phyloP scores from a whole-genome alignment of 2,329 filamentous ascomycete genomes.

The Colletotrichum phormii region DNA sequence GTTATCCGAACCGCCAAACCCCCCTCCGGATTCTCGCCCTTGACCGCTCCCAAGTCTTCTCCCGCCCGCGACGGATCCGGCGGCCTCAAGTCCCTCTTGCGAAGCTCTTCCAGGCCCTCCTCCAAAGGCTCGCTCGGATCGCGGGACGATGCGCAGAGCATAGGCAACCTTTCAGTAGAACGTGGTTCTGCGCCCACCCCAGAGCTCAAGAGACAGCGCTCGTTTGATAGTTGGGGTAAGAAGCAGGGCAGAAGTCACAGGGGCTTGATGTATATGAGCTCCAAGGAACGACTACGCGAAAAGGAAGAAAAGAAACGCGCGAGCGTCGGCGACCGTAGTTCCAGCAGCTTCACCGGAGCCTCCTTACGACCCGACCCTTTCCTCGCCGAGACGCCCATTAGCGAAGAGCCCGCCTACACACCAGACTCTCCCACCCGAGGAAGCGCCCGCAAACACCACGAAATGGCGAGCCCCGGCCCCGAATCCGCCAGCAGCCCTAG shows the following conservation, averaged over 20 bases:
- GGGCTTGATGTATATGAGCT: conserved; percentile 79
- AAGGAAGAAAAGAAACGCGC: conserved; percentile 72
- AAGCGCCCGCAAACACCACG: conserved; percentile 36
- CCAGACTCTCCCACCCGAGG: conserved; percentile 42
- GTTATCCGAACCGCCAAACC: conserved; percentile 85
- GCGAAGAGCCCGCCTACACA: conserved; percentile 60
- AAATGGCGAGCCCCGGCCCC: conserved; percentile 41
- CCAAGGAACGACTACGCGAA: conserved; percentile 73
- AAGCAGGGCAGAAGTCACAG: conserved; percentile 65
- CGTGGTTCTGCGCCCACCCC: conserved; percentile 60
- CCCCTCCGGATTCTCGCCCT: conserved; percentile 78
- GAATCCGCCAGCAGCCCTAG: conserved; percentile 57
- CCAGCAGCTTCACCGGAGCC: conserved; percentile 52
- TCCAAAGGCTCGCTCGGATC: conserved; percentile 68
- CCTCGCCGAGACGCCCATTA: conserved; percentile 65
- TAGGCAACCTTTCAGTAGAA: conserved; percentile 74
- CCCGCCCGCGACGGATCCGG: conserved; percentile 59
- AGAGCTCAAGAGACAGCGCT: conserved; percentile 60
- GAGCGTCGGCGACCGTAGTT: conserved; percentile 54
- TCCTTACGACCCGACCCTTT: conserved; percentile 58
- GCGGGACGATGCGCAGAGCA: conserved; percentile 68
- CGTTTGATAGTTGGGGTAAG: conserved; percentile 72
- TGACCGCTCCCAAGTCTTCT: conserved; percentile 71
- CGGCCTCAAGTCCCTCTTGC: conserved; percentile 71
- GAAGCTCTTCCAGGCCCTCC: conserved; percentile 68